Conservation (phyloP, 805 yeast species). For the Wickerhamomyces hampshirensis region DNA sequence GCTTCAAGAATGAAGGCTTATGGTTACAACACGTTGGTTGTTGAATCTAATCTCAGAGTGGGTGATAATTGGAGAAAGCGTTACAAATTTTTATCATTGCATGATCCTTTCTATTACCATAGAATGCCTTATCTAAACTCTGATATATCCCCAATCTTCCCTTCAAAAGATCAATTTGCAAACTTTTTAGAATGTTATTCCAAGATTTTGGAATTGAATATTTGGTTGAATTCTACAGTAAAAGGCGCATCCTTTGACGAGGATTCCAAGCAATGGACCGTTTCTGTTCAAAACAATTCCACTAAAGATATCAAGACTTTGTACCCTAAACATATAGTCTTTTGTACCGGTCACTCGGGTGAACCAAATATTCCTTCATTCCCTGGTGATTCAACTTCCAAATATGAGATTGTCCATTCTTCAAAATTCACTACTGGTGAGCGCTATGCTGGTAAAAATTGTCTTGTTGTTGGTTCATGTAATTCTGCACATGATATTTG, state of each 20-base stretch:
- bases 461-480: conserved; percentile 41
- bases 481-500: conserved; percentile 43
- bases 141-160: conserved; percentile 37
- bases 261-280: conserved; percentile 28
- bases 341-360: conserved; percentile 44
- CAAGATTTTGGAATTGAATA: conserved; percentile 35
- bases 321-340: conserved; percentile 34
- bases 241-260: conserved; percentile 29
- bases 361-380: conserved; percentile 40
- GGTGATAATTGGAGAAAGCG: conserved; percentile 47
- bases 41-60: conserved; percentile 32
- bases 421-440: conserved; percentile 38
- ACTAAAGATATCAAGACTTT: conserved; percentile 24
- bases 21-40: conserved; percentile 36
- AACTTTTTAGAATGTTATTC: conserved; percentile 40
- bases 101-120: conserved; percentile 42
- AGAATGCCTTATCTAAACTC: conserved; percentile 36
- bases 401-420: conserved; percentile 38
- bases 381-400: conserved; percentile 32
- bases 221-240: conserved; percentile 31
- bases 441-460: conserved; percentile 36
- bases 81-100: conserved; percentile 39
- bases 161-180: conserved; percentile 41
- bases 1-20: conserved; percentile 39
- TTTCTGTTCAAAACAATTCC: conserved; percentile 26